A percentile compares a stretch with the other conserved stretches of the same genome.
Evolutionary conservation across 768 basidiomycete genomes (phyloP).

Genomic region (Trametes cingulata): DNA sequence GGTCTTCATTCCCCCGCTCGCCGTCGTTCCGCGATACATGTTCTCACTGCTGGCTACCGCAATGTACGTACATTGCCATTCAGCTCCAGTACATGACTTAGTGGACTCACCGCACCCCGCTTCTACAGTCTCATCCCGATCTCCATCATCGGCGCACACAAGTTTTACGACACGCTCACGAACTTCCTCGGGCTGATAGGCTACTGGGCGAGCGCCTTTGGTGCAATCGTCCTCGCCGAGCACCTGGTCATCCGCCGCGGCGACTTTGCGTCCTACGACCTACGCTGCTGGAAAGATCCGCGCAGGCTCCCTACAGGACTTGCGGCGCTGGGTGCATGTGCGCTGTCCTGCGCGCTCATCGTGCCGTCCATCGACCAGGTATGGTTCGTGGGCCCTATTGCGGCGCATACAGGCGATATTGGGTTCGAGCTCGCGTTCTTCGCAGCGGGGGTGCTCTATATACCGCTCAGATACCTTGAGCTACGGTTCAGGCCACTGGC

Average conservation of each 20-base stretch:
- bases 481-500: conserved; percentile 28
- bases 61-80: conserved; percentile 47
- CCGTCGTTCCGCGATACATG: conserved; percentile 65
- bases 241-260: conserved; percentile 64
- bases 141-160: conserved; percentile 66
- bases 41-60: conserved; percentile 66
- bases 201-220: conserved; percentile 51
- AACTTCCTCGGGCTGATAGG: conserved; percentile 67
- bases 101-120: background rate
- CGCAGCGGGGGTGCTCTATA: conserved; percentile 48
- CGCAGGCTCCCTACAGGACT: conserved; percentile 58
- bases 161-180: conserved; percentile 62
- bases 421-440: conserved; percentile 64
- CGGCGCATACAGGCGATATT: conserved; percentile 63
- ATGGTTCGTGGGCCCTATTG: conserved; percentile 73
- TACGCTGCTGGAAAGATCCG: conserved; percentile 55
- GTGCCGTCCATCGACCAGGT: conserved; percentile 71
- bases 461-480: conserved; percentile 49
- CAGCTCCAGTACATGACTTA: too few species aligned
- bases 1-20: conserved; percentile 59
- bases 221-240: conserved; percentile 60
- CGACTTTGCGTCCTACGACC: conserved; percentile 50
- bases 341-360: conserved; percentile 54
- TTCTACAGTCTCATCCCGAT: conserved; percentile 59
- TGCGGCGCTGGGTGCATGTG: conserved; percentile 56